phyloP scores from a whole-genome alignment of 148 eudicot genomes.

The Chenopodium formosanum region DNA sequence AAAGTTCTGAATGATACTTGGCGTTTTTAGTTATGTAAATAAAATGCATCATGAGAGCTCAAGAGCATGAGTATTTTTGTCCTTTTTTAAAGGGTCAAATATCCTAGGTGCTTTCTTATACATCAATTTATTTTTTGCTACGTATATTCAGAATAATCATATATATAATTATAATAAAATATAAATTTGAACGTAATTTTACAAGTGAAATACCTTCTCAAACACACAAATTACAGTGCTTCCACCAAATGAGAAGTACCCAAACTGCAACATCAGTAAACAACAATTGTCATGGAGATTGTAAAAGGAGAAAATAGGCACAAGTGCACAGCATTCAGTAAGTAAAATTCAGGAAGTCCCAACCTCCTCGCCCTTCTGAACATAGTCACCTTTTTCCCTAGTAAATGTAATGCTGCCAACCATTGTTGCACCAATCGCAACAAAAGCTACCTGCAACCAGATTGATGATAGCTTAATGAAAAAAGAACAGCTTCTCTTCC shows the following conservation, averaged over 20 bases:
- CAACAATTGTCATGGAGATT: conserved; percentile 13
- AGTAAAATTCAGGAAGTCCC: conserved; percentile 15
- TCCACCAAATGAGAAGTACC: conserved; percentile 98
- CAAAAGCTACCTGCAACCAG: conserved; percentile 79
- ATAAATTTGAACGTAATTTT: neutral
- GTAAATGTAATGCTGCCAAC: conserved; percentile 93
- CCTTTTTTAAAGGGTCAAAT: too few species aligned
- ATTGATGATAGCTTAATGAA: neutral
- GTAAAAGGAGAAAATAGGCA: neutral
- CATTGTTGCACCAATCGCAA: conserved; percentile 99
- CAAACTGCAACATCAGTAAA: conserved; percentile 54
- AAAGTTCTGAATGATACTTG: too few species aligned
- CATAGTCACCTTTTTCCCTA: conserved; percentile 66
- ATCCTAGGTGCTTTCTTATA: too few species aligned
- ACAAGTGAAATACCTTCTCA: conserved; percentile 66
- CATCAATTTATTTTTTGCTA: too few species aligned
- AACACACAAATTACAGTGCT: conserved; percentile 93
- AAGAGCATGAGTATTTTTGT: too few species aligned
- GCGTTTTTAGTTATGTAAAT: too few species aligned
- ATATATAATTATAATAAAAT: neutral
- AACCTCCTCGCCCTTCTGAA: conserved; percentile 93
- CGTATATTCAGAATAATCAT: neutral
- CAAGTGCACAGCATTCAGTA: neutral
- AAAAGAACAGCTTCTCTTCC: neutral
- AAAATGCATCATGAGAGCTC: too few species aligned